Base-by-base conservation (phyloP, 345 rosid genomes). In the Gossypium thurberi region DNA sequence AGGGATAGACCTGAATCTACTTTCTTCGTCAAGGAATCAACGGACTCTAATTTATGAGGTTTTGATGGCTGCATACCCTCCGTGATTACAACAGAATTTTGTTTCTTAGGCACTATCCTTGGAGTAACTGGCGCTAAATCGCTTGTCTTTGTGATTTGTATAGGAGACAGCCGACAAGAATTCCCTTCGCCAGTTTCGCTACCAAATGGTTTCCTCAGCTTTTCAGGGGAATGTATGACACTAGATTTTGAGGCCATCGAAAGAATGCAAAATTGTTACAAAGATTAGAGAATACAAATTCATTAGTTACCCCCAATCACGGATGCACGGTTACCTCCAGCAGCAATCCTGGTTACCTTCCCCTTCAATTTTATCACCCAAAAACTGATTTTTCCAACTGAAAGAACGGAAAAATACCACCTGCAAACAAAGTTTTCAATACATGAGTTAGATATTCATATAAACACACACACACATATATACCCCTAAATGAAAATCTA, bases 241-340 rank as follows among this genome's bases (percentile, higher is more conserved):
- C 79, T 77, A 65, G 68, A 81, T 77, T 80, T 85, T 9, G 91
- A 87, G 77, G 97, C 91, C 97, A 89, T 86, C 21, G 44, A 78
- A 77, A 69, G 47, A 33, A 44, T 21, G 43, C 69, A 75, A 59
- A 76, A 63, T 47, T 55, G 57, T 68, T 72, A 81, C 14, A 74
- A 13, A 76, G 43, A 61, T 60, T 75, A 42, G 77, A 70, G 33
- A 50, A 17, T 28, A 57, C 47, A 72, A 75, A 75, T 66, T 85
- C 81, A 81, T 81, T 64, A 82, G 82, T 72, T 72, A 63, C 65
- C 81, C 73, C 75, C 70, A 33, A 78, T 43, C 78, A 56, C 56
- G 12, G 59, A 55, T 26, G 52, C 76, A 20, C 40, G 57, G 69
- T 72, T 74, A 50, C 76, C 70, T 73, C 26, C 75, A 56, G 74